Conservation (phyloP, 768 basidiomycete genomes). For the Pleurotus tuber-regium region DNA sequence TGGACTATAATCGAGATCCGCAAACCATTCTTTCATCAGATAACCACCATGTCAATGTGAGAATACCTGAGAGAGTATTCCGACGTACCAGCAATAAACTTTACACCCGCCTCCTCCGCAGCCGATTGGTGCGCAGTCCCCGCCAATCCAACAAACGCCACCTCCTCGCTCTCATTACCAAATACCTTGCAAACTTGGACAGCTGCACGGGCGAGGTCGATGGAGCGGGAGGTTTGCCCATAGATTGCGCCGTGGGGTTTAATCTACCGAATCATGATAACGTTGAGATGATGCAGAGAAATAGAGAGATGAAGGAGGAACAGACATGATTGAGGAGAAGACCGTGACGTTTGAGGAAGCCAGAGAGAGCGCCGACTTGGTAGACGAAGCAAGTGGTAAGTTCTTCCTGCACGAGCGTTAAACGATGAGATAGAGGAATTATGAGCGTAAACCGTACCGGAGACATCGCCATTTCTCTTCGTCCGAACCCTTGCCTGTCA, state of each 20-base stretch:
- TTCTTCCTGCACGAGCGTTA: slow-evolving; percentile 39
- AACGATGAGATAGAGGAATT: background rate
- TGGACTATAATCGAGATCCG: slow-evolving; percentile 58
- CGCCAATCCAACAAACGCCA: slow-evolving; percentile 62
- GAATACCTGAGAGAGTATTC: background rate
- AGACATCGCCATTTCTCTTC: slow-evolving; percentile 61
- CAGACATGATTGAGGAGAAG: slow-evolving; percentile 54
- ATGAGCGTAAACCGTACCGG: slow-evolving; percentile 35
- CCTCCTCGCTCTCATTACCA: slow-evolving; percentile 24
- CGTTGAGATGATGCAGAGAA: no score
- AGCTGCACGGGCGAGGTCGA: slow-evolving; percentile 52
- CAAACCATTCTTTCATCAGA: slow-evolving; percentile 57
- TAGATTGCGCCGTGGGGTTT: slow-evolving; percentile 66
- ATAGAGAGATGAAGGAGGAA: background rate
- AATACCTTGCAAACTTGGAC: slow-evolving; percentile 56
- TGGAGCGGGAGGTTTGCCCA: slow-evolving; percentile 53
- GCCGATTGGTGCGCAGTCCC: slow-evolving; percentile 61
- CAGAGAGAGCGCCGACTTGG: slow-evolving; percentile 64
- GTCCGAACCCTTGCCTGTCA: slow-evolving; percentile 63
- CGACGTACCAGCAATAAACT: slow-evolving; percentile 56
- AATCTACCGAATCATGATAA: slow-evolving; percentile 39
- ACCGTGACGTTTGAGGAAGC: slow-evolving; percentile 54
- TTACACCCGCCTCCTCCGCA: slow-evolving; percentile 50
- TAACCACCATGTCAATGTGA: background rate
- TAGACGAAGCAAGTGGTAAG: slow-evolving; percentile 57